Evolutionary conservation across 2,329 filamentous ascomycete genomes (phyloP).

Genomic region (Colletotrichum cordylinicola): DNA sequence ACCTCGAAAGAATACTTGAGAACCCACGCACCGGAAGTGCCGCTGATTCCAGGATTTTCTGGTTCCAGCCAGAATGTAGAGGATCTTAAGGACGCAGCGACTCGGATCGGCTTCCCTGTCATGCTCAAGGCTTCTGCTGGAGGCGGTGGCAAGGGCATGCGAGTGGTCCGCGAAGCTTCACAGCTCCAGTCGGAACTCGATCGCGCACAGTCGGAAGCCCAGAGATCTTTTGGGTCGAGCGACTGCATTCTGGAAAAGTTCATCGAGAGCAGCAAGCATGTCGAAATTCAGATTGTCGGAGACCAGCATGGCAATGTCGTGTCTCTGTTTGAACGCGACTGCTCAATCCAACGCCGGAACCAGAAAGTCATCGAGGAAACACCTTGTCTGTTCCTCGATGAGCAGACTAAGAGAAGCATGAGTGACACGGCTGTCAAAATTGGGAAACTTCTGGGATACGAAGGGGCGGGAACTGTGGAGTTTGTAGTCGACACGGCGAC

Average conservation of each 20-base stretch:
- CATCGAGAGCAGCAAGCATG: conserved; percentile 53
- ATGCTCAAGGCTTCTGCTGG: neutral
- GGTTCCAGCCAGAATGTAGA: neutral
- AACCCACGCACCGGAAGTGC: neutral
- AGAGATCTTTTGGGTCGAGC: neutral
- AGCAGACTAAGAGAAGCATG: conserved; percentile 37
- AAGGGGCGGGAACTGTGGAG: conserved; percentile 44
- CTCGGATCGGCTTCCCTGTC: neutral
- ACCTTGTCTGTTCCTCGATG: conserved; percentile 26
- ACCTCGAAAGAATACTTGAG: neutral
- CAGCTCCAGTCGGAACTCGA: neutral
- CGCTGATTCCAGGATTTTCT: neutral
- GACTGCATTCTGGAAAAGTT: conserved; percentile 63
- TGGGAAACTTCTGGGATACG: conserved; percentile 34
- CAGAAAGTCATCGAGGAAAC: conserved; percentile 50
- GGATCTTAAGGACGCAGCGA: neutral
- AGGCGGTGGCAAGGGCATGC: neutral
- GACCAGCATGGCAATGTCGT: conserved; percentile 39
- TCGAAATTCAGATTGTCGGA: conserved; percentile 52
- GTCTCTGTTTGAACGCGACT: conserved; percentile 47
- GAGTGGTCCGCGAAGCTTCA: neutral
- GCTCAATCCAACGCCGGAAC: conserved; percentile 49
- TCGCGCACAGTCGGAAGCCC: neutral
- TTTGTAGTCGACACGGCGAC: conserved; percentile 39
- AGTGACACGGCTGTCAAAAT: neutral